A percentile compares a stretch with the other conserved stretches of the same genome.
Conservation (phyloP, 257 asterid genomes). For the Solanum commersonii region DNA sequence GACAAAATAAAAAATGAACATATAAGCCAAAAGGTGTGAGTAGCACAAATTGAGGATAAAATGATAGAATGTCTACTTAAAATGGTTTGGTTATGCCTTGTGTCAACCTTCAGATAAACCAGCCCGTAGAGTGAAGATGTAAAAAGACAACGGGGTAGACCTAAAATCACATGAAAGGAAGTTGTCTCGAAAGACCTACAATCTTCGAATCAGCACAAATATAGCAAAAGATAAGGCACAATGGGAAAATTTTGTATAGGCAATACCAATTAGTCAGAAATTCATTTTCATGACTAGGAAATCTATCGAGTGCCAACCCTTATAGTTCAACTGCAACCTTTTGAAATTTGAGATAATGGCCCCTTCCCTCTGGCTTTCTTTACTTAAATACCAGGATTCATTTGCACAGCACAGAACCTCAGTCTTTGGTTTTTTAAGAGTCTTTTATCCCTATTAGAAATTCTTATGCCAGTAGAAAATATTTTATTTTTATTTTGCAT, state of each 20-base stretch:
- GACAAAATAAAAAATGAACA: neutral
- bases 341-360: neutral
- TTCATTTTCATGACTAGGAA: neutral
- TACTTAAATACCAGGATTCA: neutral
- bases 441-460: neutral
- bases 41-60: neutral
- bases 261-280: neutral
- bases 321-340: neutral
- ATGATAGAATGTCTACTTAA: neutral
- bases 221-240: neutral
- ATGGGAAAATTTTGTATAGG: neutral
- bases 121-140: neutral
- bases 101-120: neutral
- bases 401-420: neutral
- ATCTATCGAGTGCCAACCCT: neutral
- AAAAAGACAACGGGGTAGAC: neutral
- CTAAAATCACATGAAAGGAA: neutral
- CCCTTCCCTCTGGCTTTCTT: neutral
- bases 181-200: neutral
- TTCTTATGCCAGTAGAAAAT: neutral
- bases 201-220: neutral
- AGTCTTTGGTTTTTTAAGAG: neutral
- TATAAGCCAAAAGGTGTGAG: neutral
- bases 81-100: neutral
- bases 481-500: neutral